Conservation (phyloP, 176 grass and related monocot species). For the Rhynchospora tenuis region DNA sequence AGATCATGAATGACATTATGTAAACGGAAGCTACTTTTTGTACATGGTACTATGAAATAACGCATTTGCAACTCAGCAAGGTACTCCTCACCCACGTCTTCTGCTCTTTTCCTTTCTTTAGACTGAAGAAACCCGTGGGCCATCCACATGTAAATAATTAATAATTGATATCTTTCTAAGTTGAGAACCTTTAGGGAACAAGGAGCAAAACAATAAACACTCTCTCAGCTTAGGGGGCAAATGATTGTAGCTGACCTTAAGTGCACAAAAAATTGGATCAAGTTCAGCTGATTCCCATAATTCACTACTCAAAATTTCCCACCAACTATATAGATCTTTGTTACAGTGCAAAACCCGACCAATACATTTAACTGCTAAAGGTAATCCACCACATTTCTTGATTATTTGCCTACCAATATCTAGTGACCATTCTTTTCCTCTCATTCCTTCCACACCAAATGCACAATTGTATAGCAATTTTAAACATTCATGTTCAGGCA, state of each 20-base stretch:
- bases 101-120: neutral
- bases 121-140: conserved; percentile 11
- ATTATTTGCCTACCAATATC: neutral
- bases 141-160: conserved; percentile 17
- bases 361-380: conserved; percentile 1
- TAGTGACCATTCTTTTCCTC: neutral
- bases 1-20: conserved; percentile 28
- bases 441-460: neutral
- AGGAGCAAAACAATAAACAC: conserved; percentile 8
- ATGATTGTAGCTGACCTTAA: neutral
- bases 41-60: neutral
- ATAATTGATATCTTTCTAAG: neutral
- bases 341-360: neutral
- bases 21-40: neutral
- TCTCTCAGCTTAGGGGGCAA: neutral
- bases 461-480: neutral
- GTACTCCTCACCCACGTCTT: conserved; percentile 6
- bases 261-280: neutral
- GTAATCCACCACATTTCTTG: neutral
- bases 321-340: neutral
- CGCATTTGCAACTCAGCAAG: conserved; percentile 8
- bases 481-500: neutral
- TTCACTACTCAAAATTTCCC: neutral
- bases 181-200: neutral
- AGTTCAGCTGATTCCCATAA: neutral